Evolutionary conservation across 176 grass and related monocot species (phyloP), one percentile per base, ranked within the genome.

Genomic region (Poa annua): DNA sequence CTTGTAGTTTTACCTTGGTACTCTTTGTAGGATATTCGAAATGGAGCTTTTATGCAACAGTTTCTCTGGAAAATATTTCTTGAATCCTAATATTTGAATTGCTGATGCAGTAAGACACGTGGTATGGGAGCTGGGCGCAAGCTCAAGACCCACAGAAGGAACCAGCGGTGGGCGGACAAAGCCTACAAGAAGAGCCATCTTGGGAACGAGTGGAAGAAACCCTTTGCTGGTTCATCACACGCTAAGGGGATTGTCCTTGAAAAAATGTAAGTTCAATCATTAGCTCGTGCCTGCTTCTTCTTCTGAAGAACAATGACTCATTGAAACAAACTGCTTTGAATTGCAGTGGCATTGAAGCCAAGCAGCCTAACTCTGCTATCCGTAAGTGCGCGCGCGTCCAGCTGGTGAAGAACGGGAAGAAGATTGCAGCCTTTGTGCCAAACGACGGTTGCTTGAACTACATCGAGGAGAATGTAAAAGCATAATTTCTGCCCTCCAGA

Each of bases 381-480:
- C 85, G 90, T 81, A 95, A 95, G 38, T 92, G 88, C 69, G 93
- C 90, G 54, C 90, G 90, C 86, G 93, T 95, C 13, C 90, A 90
- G 81, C 67, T 95, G 42, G 90, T 95, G 64, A 92, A 92, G 88
- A 92, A 92, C 0, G 90, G 93, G 11, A 95, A 95, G 88, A 92
- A 95, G 85, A 92, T 92, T 13, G 93, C 90, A 2, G 90, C 93
- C 51, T 92, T 92, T 71, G 93, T 95, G 80, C 90, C 93, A 5
- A 95, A 92, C 4, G 88, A 92, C 2, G 93, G 93, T 88, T 95
- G 93, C 93, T 76, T 95, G 77, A 95, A 95, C 83, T 95, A 66
- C 90, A 92, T 90, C 0, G 88, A 95, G 53, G 93, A 92, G 50
- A 95, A 90, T 5, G 93, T 92, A 53, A 20, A 53, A 20, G 76